Percentiles rank a stretch among this genome's conserved stretches.
These are phyloP conservation scores for Rugiboletus extremiorientalis DNA, from an alignment of 1,284 basidiomycete species.

Conservation along the genomic window DNA sequence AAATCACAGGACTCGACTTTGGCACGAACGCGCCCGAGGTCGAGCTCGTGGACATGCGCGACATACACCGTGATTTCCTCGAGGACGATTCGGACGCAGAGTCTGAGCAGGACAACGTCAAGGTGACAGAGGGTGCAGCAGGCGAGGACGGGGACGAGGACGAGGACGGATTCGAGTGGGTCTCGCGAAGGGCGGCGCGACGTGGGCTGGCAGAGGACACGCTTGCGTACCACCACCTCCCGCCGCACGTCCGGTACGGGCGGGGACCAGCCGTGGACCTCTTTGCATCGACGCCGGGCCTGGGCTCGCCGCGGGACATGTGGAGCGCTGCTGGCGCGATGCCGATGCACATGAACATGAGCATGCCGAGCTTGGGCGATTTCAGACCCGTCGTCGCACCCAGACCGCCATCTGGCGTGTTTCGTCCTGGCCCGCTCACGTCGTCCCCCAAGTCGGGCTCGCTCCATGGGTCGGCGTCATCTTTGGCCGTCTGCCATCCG, in stretches of 20 bases:
- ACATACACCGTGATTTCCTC: slow-evolving; percentile 93
- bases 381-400: slow-evolving; percentile 25
- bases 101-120: slow-evolving; percentile 44
- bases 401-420: slow-evolving; percentile 31
- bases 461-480: slow-evolving; percentile 10
- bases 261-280: slow-evolving; percentile 54
- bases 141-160: slow-evolving; percentile 53
- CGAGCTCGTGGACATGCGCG: slow-evolving; percentile 88
- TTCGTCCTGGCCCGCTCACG: slow-evolving; percentile 41
- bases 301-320: slow-evolving; percentile 42
- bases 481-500: slow-evolving; percentile 14
- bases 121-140: slow-evolving; percentile 52
- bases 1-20: slow-evolving; percentile 85
- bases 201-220: slow-evolving; percentile 51
- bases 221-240: slow-evolving; percentile 63
- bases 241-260: slow-evolving; percentile 70
- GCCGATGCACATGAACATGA: slow-evolving; percentile 28
- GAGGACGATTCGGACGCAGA: slow-evolving; percentile 53
- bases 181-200: slow-evolving; percentile 60
- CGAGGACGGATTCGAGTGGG: slow-evolving; percentile 77
- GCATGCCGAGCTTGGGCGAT: slow-evolving; percentile 37
- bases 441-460: slow-evolving; percentile 34
- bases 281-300: slow-evolving; percentile 49
- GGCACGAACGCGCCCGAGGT: slow-evolving; percentile 83
- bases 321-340: slow-evolving; percentile 45